Conservation (phyloP, 768 basidiomycete genomes). For the Kwoniella bestiolae region DNA sequence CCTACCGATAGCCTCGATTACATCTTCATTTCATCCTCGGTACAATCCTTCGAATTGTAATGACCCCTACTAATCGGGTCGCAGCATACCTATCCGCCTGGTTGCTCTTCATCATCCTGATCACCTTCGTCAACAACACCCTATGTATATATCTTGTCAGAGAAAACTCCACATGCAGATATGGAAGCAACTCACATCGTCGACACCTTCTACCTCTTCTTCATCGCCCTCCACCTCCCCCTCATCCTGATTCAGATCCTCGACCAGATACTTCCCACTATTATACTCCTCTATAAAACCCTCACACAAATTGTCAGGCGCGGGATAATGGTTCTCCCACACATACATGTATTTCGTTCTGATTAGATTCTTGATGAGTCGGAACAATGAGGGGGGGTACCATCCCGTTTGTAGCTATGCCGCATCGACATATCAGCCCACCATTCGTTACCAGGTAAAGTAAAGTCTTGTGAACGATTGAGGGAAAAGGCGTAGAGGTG, state of each 20-base stretch:
- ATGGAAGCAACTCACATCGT: not conserved
- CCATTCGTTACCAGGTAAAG: too few relatives aligned
- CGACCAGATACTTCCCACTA: conserved; percentile 1
- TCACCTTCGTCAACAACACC: not conserved
- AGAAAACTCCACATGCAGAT: not conserved
- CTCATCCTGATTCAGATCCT: not conserved
- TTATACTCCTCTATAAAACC: conserved; percentile 39
- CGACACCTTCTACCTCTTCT: conserved; percentile 4
- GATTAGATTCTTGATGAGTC: conserved; percentile 80
- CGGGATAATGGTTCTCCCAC: conserved; percentile 61
- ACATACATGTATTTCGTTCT: conserved; percentile 78
- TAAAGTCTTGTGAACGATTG: too few relatives aligned
- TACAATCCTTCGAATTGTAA: too few relatives aligned
- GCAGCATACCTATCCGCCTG: not conserved
- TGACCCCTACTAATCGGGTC: too few relatives aligned
- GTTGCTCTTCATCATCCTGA: not conserved
- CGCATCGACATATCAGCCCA: too few relatives aligned
- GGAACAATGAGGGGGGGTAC: conserved; percentile 76
- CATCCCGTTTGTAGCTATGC: conserved; percentile 66
- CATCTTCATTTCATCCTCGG: too few relatives aligned
- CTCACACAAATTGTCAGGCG: conserved; percentile 52
- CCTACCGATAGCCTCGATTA: too few relatives aligned
- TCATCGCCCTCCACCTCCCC: conserved; percentile 2
- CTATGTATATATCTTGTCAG: not conserved
- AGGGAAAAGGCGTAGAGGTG: too few relatives aligned